Base-by-base conservation (phyloP, 116 monocot genomes). In the Zostera marina region DNA sequence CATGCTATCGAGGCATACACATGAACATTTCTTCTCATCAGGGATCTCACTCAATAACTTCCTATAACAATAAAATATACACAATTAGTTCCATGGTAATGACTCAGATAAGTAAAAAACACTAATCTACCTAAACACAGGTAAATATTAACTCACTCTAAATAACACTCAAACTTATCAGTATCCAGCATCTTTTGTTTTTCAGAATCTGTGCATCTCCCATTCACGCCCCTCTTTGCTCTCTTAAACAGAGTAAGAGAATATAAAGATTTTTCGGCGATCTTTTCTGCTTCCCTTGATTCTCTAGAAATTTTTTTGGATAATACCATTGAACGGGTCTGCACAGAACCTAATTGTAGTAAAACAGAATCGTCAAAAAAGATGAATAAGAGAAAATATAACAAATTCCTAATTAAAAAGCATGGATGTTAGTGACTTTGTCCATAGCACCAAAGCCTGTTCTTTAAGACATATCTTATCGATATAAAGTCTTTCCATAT, bases 1-100 rank as follows among this genome's bases (percentile, higher is more conserved):
- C 52, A 82, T 58, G 63, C 75, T 73, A 67, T 87, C 87, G 53
- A 87, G 56, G 24, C 70, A 79, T 47, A 74, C 59, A 45, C 22
- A 82, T 15, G 79, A 69, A 2, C 13, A 66, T 69, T 66, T 82
- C 61, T 76, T 75, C 8, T 72, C 74, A 69, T 72, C 74, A 22
- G 82, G 53, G 59, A 72, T 67, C 42, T 63, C 63, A 61, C 64
- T 70, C 87, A 82, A 87, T 14, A 82, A 48, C 32, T 74, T 60
- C 68, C 87, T 87, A 49, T 11, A 43, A 52, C 11, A 59, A 55
- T 6, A 5, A 42, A 13, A 56, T 24, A 56, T 14, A 56, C 23
- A 54, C 20, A 11, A 15, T 11, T 11, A 54, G 54, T 25, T 11
- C 11, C 11, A 21, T 54, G 11, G 41, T 26, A 46, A 11, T 46